These are phyloP conservation scores for Pichia sp. DNA, from an alignment of 1,139 yeast species.

Conservation along the genomic window DNA sequence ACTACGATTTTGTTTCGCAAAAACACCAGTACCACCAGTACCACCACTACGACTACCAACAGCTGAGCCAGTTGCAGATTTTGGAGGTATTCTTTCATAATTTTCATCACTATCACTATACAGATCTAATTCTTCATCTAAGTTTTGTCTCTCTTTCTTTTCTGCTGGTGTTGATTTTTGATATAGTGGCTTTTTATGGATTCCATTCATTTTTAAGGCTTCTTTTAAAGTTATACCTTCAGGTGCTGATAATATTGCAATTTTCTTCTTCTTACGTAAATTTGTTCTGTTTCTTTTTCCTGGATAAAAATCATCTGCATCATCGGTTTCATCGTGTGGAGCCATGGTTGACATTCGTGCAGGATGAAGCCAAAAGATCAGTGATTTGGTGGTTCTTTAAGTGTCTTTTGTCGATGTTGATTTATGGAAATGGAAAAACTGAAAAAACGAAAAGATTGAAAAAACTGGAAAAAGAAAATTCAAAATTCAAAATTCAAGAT, in stretches of 20 bases:
- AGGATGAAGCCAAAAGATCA: too few relatives aligned
- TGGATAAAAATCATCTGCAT: conserved; percentile 8
- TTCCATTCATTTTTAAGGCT: conserved; percentile 11
- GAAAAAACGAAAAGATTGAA: too few relatives aligned
- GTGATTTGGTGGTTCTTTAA: too few relatives aligned
- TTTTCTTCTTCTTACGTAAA: conserved; percentile 8
- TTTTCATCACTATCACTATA: conserved; percentile 1
- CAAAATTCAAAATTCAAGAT: too few relatives aligned
- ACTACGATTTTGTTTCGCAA: neutral
- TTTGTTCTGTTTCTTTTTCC: conserved; percentile 9
- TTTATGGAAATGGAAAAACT: too few relatives aligned
- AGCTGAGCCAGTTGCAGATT: neutral
- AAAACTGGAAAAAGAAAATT: too few relatives aligned
- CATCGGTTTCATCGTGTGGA: neutral
- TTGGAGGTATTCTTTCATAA: conserved; percentile 7
- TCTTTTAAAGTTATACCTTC: conserved; percentile 5
- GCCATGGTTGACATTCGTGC: neutral
- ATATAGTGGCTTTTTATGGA: conserved; percentile 7
- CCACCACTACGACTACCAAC: neutral
- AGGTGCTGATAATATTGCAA: conserved; percentile 10
- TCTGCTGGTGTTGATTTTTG: conserved; percentile 6
- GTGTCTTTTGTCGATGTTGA: too few relatives aligned
- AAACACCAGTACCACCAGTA: neutral
- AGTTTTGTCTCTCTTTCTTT: conserved; percentile 3
- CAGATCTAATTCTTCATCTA: conserved; percentile 1